A percentile compares a stretch with the other conserved stretches of the same genome.
phyloP scores from a whole-genome alignment of 257 asterid genomes.

The Solanum clarkiae region DNA sequence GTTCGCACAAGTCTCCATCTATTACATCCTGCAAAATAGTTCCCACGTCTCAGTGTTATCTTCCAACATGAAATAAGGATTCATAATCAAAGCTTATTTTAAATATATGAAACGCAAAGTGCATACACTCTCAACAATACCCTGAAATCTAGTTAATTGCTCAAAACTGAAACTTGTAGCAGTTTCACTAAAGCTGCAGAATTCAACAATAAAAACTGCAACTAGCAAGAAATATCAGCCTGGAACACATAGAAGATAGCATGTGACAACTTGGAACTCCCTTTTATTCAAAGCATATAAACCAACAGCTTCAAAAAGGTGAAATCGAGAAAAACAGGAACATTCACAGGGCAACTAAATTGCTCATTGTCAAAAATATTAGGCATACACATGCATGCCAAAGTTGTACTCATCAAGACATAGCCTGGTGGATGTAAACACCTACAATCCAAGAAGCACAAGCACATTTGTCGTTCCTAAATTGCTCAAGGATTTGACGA shows the following conservation, averaged over 20 bases:
- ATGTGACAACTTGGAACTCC: not conserved
- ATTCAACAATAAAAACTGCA: not conserved
- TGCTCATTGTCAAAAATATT: not conserved
- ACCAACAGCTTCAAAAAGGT: not conserved
- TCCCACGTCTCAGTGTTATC: not conserved
- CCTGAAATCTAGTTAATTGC: not conserved
- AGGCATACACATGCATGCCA: not conserved
- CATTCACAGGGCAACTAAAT: not conserved
- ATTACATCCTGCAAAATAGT: slow-evolving; percentile 68
- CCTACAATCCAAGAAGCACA: not conserved
- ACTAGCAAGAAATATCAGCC: not conserved
- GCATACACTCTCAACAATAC: not conserved
- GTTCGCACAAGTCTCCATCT: slow-evolving; percentile 95
- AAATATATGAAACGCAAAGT: not conserved
- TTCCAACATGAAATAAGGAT: not conserved
- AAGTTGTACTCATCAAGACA: not conserved
- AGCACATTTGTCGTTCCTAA: not conserved
- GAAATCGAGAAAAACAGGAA: not conserved
- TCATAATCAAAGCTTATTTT: not conserved
- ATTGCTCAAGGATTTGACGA: not conserved
- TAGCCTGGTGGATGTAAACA: not conserved
- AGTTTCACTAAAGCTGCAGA: not conserved
- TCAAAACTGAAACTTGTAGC: not conserved
- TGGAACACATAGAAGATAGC: not conserved
- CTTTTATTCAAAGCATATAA: not conserved